Percentiles rank a stretch among this genome's conserved stretches.
These are phyloP conservation scores for Rhodotorula sp. DNA, from an alignment of 1,284 basidiomycete genomes.

Conservation along the genomic window DNA sequence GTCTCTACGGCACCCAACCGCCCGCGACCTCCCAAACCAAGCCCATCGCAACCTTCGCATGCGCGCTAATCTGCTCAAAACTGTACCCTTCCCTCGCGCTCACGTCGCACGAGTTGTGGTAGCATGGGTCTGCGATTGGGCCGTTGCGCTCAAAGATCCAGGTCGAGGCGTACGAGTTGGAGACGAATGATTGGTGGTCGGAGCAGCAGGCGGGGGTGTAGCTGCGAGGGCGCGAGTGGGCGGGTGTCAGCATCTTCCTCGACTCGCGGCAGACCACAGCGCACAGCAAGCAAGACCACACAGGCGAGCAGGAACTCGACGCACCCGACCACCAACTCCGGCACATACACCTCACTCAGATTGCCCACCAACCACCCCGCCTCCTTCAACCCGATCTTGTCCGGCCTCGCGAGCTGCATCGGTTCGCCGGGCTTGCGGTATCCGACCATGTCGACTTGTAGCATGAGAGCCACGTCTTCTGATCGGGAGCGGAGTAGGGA, in stretches of 20 bases:
- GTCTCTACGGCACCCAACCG: background rate
- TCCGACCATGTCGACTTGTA: slow-evolving; percentile 41
- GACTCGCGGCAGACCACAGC: too few relatives aligned
- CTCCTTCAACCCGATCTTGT: slow-evolving; percentile 42
- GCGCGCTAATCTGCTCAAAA: slow-evolving; percentile 45
- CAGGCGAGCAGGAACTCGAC: background rate
- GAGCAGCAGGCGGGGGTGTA: slow-evolving; percentile 46
- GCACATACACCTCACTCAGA: slow-evolving; percentile 39
- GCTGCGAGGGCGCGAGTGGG: too few relatives aligned
- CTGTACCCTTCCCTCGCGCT: slow-evolving; percentile 44
- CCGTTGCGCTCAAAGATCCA: slow-evolving; percentile 49
- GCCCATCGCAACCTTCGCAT: slow-evolving; percentile 45
- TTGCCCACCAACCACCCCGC: slow-evolving; percentile 43
- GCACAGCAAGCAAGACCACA: too few relatives aligned
- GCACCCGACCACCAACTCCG: slow-evolving; percentile 8
- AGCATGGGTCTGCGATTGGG: slow-evolving; percentile 47
- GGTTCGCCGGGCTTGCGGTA: slow-evolving; percentile 46
- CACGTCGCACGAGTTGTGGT: slow-evolving; percentile 48
- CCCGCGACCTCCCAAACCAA: slow-evolving; percentile 24
- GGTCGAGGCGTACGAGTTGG: background rate
- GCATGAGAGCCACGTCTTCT: slow-evolving; percentile 32
- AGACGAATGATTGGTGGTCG: slow-evolving; percentile 49
- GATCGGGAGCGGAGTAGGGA: background rate
- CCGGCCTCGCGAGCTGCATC: slow-evolving; percentile 48
- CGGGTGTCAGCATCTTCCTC: too few relatives aligned